Evolutionary conservation across 352 stramenopile species (phyloP), one percentile per base, ranked within the genome.

Genomic region (Aphanomyces invadans): DNA sequence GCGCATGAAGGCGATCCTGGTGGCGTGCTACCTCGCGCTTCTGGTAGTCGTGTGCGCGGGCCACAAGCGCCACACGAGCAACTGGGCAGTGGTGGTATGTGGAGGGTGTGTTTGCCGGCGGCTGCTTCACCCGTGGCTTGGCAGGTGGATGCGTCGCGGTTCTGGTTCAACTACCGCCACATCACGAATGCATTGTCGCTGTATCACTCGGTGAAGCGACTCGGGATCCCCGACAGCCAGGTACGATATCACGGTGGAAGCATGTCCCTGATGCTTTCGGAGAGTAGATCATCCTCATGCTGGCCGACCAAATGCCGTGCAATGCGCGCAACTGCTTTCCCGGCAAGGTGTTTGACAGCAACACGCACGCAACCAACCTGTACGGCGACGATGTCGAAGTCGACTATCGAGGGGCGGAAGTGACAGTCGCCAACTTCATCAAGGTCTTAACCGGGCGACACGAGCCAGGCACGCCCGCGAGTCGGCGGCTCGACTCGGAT

Each of bases 151-250:
- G 97, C 92, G 31, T 98, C 91, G 76, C 86, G 91, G 77, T 99
- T 98, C 75, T 99, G 88, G 87, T 97, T 96, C 77, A 99, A 99
- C 75, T 99, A 99, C 76, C 88, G 95, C 38, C 95, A 99, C 70
- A 89, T 95, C 17, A 90, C 92, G 19, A 98, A 99, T 76, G 90
- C 90, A 51, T 76, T 98, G 38, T 96, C 88, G 44, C 80, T 99
- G 28, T 98, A 98, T 62, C 80, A 97, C 71, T 89, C 93, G 7
- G 83, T 98, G 11, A 96, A 97, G 74, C 74, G 85, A 23, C 80
- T 97, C 7, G 94, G 93, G 2, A 95, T 98, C 55, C 88, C 90
- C 0, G 94, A 99, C 69, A 96, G 90, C 52, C 94, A 98, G 74
- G 86, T 91, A 46, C 1, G 65, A 42, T 44, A 4, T n/a, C 9